A percentile compares a stretch with the other conserved stretches of the same genome.
Conservation (phyloP, 257 asterid genomes). For the Lycium barbarum region DNA sequence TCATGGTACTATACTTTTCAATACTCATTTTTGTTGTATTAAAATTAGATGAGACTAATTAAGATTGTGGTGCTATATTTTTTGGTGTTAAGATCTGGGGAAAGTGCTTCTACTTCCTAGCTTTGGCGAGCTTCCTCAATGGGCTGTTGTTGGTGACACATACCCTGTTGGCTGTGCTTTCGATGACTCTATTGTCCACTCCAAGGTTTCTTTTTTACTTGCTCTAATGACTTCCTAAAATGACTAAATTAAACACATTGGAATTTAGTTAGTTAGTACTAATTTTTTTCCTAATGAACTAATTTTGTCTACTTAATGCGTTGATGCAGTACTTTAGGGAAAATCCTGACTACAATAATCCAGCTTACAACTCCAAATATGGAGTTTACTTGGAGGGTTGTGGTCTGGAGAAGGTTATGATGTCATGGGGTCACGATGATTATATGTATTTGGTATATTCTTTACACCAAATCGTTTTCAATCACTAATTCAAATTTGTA, state of each 20-base stretch:
- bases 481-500: too few relatives aligned
- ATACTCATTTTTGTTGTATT: neutral
- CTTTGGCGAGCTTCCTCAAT: conserved; percentile 89
- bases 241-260: neutral
- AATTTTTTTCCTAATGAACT: neutral
- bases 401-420: conserved; percentile 74
- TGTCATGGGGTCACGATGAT: conserved; percentile 98
- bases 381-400: conserved; percentile 79
- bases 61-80: neutral
- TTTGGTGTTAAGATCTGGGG: conserved; percentile 65
- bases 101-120: conserved; percentile 80
- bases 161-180: conserved; percentile 93
- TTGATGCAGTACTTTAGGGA: conserved; percentile 66
- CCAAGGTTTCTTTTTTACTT: conserved; percentile 52
- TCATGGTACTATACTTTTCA: conserved; percentile 58
- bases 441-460: conserved; percentile 83
- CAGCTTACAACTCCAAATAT: conserved; percentile 59
- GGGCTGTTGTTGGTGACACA: conserved; percentile 98
- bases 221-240: neutral
- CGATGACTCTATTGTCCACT: conserved; percentile 73
- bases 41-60: neutral
- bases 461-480: neutral
- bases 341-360: conserved; percentile 61
- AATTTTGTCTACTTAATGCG: neutral
- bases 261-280: neutral